A percentile compares a stretch with the other conserved stretches of the same genome.
These are phyloP conservation scores for Curvularia spicifera DNA, from an alignment of 2,329 filamentous ascomycete genomes.

Conservation along the genomic window DNA sequence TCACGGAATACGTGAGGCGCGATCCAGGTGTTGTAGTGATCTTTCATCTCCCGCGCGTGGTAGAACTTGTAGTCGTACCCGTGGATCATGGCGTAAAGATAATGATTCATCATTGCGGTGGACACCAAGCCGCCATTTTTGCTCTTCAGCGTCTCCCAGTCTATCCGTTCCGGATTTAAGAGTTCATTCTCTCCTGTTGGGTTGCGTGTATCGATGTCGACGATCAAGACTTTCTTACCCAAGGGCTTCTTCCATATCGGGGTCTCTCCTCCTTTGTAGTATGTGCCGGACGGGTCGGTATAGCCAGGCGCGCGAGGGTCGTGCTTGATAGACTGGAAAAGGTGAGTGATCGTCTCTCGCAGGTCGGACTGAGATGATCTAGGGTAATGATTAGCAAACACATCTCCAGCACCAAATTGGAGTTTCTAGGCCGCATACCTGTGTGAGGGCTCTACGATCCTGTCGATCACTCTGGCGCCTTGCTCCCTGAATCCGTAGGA, in stretches of 20 bases:
- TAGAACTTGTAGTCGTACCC: conserved; percentile 57
- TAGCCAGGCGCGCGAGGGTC: conserved; percentile 20
- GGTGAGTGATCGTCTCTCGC: conserved; percentile 21
- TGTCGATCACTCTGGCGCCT: conserved; percentile 2
- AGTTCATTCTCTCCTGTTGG: conserved; percentile 30
- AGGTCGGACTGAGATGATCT: conserved; percentile 17
- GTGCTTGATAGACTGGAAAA: conserved; percentile 27
- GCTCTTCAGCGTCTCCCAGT: conserved; percentile 31
- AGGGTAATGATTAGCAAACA: background rate
- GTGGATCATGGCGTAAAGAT: conserved; percentile 48
- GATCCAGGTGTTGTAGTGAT: conserved; percentile 53
- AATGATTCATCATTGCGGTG: conserved; percentile 25
- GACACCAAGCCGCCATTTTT: conserved; percentile 36
- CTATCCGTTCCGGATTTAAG: conserved; percentile 28
- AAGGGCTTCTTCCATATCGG: conserved; percentile 33
- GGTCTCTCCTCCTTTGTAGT: conserved; percentile 12
- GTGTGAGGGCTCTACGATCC: conserved; percentile 15
- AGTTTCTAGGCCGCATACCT: conserved; percentile 9
- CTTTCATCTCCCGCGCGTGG: conserved; percentile 44
- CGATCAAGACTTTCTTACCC: conserved; percentile 36
- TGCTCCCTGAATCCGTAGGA: conserved; percentile 21
- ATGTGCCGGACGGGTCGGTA: conserved; percentile 21
- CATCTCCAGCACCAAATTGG: background rate
- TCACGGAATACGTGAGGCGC: conserved; percentile 52
- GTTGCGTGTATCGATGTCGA: conserved; percentile 42